Evolutionary conservation across 2,329 filamentous ascomycete genomes (phyloP).

Genomic region (Paracamarosporium sp.): DNA sequence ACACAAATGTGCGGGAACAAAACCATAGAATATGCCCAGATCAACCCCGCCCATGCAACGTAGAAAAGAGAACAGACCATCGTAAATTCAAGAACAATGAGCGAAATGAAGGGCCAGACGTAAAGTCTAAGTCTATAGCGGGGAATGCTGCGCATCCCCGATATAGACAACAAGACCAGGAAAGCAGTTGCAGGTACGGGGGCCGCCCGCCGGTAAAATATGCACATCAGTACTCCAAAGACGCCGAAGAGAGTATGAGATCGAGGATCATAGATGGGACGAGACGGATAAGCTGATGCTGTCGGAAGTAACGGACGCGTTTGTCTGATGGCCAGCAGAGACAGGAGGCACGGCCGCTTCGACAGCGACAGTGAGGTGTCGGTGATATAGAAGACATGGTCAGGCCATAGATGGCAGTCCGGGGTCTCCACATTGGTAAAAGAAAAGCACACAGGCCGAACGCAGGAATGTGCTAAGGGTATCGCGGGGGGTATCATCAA

Average conservation of each 20-base stretch:
- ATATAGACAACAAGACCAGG: slow-evolving; percentile 8
- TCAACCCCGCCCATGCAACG: slow-evolving; percentile 10
- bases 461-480: slow-evolving; percentile 34
- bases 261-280: slow-evolving; percentile 34
- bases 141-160: neutral
- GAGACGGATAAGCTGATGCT: slow-evolving; percentile 35
- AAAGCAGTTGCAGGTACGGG: slow-evolving; percentile 5
- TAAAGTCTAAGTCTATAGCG: slow-evolving; percentile 5
- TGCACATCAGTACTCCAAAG: slow-evolving; percentile 19
- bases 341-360: slow-evolving; percentile 19
- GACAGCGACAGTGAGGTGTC: neutral
- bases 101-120: slow-evolving; percentile 10
- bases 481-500: slow-evolving; percentile 37
- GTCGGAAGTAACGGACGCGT: slow-evolving; percentile 25
- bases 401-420: neutral
- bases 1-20: slow-evolving; percentile 12
- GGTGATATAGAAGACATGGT: neutral
- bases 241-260: slow-evolving; percentile 23
- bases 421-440: slow-evolving; percentile 14
- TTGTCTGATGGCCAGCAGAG: slow-evolving; percentile 43
- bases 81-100: neutral
- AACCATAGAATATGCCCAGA: slow-evolving; percentile 10
- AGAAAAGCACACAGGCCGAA: slow-evolving; percentile 36
- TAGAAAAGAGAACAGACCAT: slow-evolving; percentile 6
- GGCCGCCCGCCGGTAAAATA: slow-evolving; percentile 10